Percentiles rank a stretch among this genome's conserved stretches.
Conservation (phyloP, 2,329 filamentous ascomycete genomes). For the Apiospora arundinis region DNA sequence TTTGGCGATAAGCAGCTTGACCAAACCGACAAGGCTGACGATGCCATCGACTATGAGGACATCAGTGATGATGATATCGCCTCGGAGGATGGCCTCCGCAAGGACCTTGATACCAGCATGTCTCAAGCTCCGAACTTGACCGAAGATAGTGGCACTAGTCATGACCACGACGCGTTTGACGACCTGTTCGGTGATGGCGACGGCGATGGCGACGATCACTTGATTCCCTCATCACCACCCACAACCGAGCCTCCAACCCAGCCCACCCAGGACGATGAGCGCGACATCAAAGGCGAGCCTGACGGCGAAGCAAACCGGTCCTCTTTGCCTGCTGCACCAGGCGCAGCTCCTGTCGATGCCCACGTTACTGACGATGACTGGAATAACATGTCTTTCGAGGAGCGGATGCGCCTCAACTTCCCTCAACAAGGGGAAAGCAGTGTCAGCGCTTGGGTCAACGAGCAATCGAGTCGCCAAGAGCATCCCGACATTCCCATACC, state of each 20-base stretch:
- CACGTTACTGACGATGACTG: slow-evolving; percentile 43
- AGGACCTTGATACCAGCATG: slow-evolving; percentile 40
- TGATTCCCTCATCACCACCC: slow-evolving; percentile 51
- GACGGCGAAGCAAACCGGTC: slow-evolving; percentile 14
- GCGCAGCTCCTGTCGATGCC: slow-evolving; percentile 23
- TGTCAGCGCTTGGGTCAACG: slow-evolving; percentile 42
- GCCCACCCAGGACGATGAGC: slow-evolving; percentile 12
- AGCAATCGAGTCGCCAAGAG: slow-evolving; percentile 59
- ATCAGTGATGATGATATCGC: slow-evolving; percentile 91
- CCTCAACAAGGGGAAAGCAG: slow-evolving; percentile 49
- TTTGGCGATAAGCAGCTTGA: slow-evolving; percentile 57
- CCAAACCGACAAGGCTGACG: slow-evolving; percentile 82
- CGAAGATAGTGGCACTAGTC: slow-evolving; percentile 65
- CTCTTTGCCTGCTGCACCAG: slow-evolving; percentile 17
- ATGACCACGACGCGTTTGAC: slow-evolving; percentile 70
- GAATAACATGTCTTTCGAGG: slow-evolving; percentile 45
- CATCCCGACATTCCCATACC: slow-evolving; percentile 67
- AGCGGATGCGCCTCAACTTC: slow-evolving; percentile 50
- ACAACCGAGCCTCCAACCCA: slow-evolving; percentile 33
- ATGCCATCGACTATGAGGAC: slow-evolving; percentile 90
- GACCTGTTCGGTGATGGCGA: slow-evolving; percentile 73
- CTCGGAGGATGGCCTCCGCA: slow-evolving; percentile 67
- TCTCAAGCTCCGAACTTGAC: slow-evolving; percentile 60
- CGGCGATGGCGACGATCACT: slow-evolving; percentile 61
- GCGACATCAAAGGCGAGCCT: slow-evolving; percentile 6